These are phyloP conservation scores for Prunus davidiana DNA, from an alignment of 306 rosid genomes.

Conservation along the genomic window DNA sequence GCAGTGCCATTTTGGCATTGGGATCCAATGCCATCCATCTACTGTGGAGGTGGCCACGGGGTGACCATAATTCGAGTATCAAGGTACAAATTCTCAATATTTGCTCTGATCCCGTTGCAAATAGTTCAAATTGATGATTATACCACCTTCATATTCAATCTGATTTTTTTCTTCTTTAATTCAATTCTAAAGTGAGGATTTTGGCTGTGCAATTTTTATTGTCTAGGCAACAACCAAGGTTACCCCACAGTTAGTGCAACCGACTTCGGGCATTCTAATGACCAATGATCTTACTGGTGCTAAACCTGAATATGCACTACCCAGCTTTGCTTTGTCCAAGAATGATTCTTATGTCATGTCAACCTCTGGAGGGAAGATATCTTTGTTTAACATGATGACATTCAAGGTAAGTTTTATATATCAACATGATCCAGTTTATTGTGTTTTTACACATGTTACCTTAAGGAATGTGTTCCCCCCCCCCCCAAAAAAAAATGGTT, in stretches of 20 bases:
- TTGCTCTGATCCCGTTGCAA: no score
- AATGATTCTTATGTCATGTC: constrained; percentile 89
- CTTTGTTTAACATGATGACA: constrained; percentile 84
- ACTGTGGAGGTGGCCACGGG: constrained; percentile 77
- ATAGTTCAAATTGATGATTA: not conserved
- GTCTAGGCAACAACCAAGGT: constrained; percentile 70
- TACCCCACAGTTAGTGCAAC: constrained; percentile 69
- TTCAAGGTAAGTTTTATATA: constrained; percentile 52
- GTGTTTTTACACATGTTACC: not conserved
- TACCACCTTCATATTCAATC: not conserved
- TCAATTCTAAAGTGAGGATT: constrained; percentile 9
- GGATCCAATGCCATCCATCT: constrained; percentile 78
- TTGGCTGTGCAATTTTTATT: constrained; percentile 26
- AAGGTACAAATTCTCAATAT: constrained; percentile 37
- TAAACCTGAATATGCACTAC: constrained; percentile 55
- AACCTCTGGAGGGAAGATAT: constrained; percentile 89
- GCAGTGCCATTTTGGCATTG: constrained; percentile 76
- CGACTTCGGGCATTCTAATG: constrained; percentile 74
- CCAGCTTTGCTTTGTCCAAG: constrained; percentile 82
- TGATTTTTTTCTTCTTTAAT: not conserved
- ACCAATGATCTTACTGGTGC: constrained; percentile 63
- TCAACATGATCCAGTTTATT: not conserved
- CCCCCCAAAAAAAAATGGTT: not conserved
- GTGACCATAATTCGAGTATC: constrained; percentile 47
- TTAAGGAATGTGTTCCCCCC: not conserved